Conservation (phyloP, 1,139 yeast genomes). For the Insectozyma bohioensis region DNA sequence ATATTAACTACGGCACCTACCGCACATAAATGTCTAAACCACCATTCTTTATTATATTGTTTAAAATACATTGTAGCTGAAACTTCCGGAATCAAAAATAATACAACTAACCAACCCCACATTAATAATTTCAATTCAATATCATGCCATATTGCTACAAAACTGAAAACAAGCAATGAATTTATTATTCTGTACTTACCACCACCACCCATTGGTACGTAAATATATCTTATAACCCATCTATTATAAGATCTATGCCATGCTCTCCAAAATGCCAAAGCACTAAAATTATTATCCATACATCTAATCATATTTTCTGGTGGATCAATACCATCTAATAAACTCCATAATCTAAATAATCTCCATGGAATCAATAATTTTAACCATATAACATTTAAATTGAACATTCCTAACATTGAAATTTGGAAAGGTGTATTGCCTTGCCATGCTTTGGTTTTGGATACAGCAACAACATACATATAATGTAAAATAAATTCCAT, state of each 20-base stretch:
- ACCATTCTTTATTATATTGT: conserved; percentile 49
- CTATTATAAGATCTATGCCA: conserved; percentile 96
- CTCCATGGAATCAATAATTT: conserved; percentile 95
- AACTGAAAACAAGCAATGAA: conserved; percentile 85
- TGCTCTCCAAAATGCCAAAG: conserved; percentile 95
- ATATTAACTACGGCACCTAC: conserved; percentile 85
- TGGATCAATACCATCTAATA: conserved; percentile 88
- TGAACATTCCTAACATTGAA: conserved; percentile 91
- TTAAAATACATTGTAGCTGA: conserved; percentile 51
- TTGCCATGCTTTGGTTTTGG: conserved; percentile 86
- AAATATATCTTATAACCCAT: conserved; percentile 83
- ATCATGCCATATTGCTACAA: conserved; percentile 99
- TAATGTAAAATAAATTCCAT: conserved; percentile 90
- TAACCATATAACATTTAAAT: conserved; percentile 88
- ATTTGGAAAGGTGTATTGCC: conserved; percentile 90
- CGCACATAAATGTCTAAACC: conserved; percentile 84
- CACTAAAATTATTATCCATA: conserved; percentile 90
- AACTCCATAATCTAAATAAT: conserved; percentile 87
- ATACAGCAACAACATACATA: conserved; percentile 91
- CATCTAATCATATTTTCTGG: conserved; percentile 98
- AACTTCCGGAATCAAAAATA: conserved; percentile 88
- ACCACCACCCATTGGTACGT: conserved; percentile 87
- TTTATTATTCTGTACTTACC: conserved; percentile 66
- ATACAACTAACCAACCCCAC: conserved; percentile 96
- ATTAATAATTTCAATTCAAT: conserved; percentile 78